Percentiles rank a stretch among this genome's conserved stretches.
Evolutionary conservation across 495 filamentous ascomycete species (phyloP).

Genomic region (Xylaria flabelliformis): DNA sequence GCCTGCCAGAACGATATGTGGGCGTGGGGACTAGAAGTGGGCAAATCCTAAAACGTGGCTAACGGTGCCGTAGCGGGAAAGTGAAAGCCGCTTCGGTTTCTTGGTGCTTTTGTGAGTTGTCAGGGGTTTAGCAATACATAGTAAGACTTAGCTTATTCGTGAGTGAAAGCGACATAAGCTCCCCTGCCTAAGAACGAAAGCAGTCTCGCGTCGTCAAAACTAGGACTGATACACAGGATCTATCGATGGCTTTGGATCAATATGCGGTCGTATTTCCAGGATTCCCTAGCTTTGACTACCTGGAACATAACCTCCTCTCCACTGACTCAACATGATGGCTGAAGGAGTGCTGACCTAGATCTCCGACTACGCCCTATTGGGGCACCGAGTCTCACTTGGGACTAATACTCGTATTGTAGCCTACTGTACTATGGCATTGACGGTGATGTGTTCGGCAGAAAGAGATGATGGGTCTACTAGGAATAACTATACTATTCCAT

Average conservation of each 20-base stretch:
- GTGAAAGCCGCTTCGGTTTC: background rate
- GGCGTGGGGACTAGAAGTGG: slow-evolving; percentile 9
- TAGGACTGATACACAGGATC: background rate
- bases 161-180: background rate
- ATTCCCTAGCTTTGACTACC: background rate
- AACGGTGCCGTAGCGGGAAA: slow-evolving; percentile 23
- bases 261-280: background rate
- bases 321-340: background rate
- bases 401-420: background rate
- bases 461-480: background rate
- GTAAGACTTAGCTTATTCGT: background rate
- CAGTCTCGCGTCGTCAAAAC: background rate
- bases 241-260: background rate
- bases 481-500: background rate
- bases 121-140: slow-evolving; percentile 7
- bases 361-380: background rate
- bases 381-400: background rate
- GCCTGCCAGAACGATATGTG: slow-evolving; percentile 21
- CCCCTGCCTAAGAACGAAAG: background rate
- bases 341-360: background rate
- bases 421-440: background rate
- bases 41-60: slow-evolving; percentile 29
- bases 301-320: background rate
- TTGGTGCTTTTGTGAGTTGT: background rate
- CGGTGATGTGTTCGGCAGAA: background rate